Conservation (phyloP, 768 basidiomycete species). For the Lenzites betulinus region DNA sequence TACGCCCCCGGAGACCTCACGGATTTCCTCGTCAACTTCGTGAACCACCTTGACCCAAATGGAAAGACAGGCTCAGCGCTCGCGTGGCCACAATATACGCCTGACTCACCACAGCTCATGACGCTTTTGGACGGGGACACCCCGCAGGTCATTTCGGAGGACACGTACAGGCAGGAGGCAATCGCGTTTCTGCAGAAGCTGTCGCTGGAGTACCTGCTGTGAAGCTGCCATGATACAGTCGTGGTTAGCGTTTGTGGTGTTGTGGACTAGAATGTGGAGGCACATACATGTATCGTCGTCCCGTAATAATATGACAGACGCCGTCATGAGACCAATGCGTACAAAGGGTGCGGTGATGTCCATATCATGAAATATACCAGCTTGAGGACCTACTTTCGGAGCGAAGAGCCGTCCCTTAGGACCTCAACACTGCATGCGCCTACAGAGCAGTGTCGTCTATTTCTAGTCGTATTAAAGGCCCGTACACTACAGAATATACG, state of each 20-base stretch:
- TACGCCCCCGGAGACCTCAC: constrained; percentile 37
- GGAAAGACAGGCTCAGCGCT: constrained; percentile 27
- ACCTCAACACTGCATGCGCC: no score
- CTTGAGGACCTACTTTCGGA: no score
- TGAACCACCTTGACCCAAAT: constrained; percentile 44
- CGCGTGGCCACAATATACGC: constrained; percentile 48
- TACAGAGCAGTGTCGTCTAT: not conserved
- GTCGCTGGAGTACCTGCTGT: constrained; percentile 2
- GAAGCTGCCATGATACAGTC: not conserved
- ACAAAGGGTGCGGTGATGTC: no score
- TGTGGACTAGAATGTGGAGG: not conserved
- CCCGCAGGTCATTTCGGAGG: constrained; percentile 39
- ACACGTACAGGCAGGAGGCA: constrained; percentile 44
- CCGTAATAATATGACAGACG: no score
- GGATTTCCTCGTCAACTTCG: constrained; percentile 49
- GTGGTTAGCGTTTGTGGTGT: not conserved
- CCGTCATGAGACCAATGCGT: no score
- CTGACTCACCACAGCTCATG: constrained; percentile 37
- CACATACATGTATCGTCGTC: no score
- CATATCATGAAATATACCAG: no score
- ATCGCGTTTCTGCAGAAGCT: constrained; percentile 28
- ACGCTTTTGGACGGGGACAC: constrained; percentile 42
- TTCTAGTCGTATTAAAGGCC: constrained; percentile 5
- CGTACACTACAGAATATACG: constrained; percentile 9
- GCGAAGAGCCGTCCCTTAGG: no score